Base-by-base conservation (phyloP, 768 basidiomycete species). In the Leucocoprinus sp. region DNA sequence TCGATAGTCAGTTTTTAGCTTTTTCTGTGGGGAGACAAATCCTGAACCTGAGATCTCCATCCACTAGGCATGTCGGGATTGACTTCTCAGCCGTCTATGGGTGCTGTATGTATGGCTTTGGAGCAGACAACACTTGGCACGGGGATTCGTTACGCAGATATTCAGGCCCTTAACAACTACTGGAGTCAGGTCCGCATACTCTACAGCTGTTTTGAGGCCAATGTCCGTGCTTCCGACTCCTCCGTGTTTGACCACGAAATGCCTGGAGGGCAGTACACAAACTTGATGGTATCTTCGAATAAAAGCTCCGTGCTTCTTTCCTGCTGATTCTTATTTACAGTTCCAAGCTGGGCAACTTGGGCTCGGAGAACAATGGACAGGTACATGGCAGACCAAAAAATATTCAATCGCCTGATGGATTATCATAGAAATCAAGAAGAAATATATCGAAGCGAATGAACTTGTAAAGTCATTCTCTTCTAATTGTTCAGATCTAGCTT, bases 231-330 rank as follows among this genome's bases (percentile, higher is more conserved):
- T 19, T 93, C 92, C 42, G 96, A 98, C 62, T 96, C 93, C 38
- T 92, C 90, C 66, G 93, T 98, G 43, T 99, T 97, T 63, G 93
- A 93, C 60, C 95, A 97, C 66, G 93, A 96, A 68, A 98, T 99
- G 96, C 95, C 95, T 43, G 96, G 93, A 61, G 95, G 93, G 36
- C 91, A 92, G 62, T 92, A 91, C 63, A 92, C 90, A 24, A 92
- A 92, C 64, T 69, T 92, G 54, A 92, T 92, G 89, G 89, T 91
- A 60, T 40, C 75, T 55, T n/a, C 35, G 22, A 50, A 28, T 44
- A 28, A 39, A 50, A 49, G 29, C 50, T 45, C n/a, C 27, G 37
- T n/a, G 24, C 29, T 54, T 36, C 49, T 52, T 57, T 51, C 46
- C 45, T 41, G 40, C 43, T 43, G 12, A 42, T 48, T 6, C 26